Evolutionary conservation across 176 grass and related monocot genomes (phyloP), one percentile per base, ranked within the genome.

Genomic region (Ampelocalamus luodianensis): DNA sequence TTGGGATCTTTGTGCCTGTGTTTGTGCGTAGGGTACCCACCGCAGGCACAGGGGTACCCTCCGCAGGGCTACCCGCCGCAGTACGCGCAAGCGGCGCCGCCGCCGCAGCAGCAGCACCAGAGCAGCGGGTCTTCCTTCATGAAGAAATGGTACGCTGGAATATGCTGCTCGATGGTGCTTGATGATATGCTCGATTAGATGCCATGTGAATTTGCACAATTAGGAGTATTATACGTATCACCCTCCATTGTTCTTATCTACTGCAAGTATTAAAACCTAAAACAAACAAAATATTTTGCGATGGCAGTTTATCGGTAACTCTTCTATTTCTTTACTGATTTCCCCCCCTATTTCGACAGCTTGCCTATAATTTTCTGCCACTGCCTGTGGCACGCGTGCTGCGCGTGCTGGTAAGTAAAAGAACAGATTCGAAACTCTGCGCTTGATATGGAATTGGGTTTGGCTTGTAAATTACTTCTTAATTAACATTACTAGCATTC

Each of bases 121-220:
- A 90, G 81, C 88, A 85, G 85, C 85, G 88, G 91, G 7, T 88
- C 91, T 32, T 90, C 91, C 72, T 93, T 93, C 88, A 63, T 89
- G 80, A 85, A 93, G 65, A 88, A 85, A 83, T 93, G 91, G 91
- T 93, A 83, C n/a, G 49, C 49, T 51, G 60, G 4, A 29, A 63
- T 63, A 63, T 63, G 60, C 24, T 63, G 60, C 4, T 29, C 8
- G 55, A 59, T 63, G 11, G 60, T 29, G 24, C 5, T 63, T 63
- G 24, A 10, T 15, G 11, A 10, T 26, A 72, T 13, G 9, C 43
- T 72, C 44, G 17, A 59, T 5, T 10, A 64, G 14, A 45, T 64
- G 60, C 7, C 1, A 10, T n/a, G 45, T 23, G 44, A 50, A 29
- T 17, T 50, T 73, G 71, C 43, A 5, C 24, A 5, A 22, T 20